phyloP scores from a whole-genome alignment of 2,329 filamentous ascomycete species.

The Canariomyces notabilis region DNA sequence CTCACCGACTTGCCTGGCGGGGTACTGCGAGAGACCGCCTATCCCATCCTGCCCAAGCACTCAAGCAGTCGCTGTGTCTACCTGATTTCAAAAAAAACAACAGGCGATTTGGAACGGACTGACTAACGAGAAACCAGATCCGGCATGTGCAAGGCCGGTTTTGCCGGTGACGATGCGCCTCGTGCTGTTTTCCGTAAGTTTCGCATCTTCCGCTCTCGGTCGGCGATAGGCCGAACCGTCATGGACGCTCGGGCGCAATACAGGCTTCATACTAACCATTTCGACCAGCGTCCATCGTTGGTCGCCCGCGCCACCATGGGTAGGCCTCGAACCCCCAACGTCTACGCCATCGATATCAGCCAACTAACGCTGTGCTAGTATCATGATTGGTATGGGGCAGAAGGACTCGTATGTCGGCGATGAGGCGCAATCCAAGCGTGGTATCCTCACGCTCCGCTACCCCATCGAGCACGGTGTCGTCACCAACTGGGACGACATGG shows the following conservation, averaged over 20 bases:
- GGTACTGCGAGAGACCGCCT: too few relatives aligned
- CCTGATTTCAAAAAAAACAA: conserved; percentile 12
- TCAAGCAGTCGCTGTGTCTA: conserved; percentile 4
- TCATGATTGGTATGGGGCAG: conserved; percentile 99
- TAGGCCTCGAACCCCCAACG: conserved; percentile 48
- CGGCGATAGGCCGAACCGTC: conserved; percentile 9
- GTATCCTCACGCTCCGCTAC: conserved; percentile 99
- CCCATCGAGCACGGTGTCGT: conserved; percentile 99
- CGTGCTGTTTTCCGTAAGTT: conserved; percentile 99
- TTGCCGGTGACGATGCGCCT: conserved; percentile 99
- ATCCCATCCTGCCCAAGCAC: too few relatives aligned
- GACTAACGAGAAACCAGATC: conserved; percentile 63
- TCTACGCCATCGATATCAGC: conserved; percentile 13
- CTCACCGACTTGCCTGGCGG: conserved; percentile 34
- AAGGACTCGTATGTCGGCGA: conserved; percentile 99
- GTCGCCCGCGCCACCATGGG: conserved; percentile 99
- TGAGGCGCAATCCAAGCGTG: conserved; percentile 99
- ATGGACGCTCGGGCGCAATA: neutral
- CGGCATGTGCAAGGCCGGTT: conserved; percentile 99
- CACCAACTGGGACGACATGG: conserved; percentile 99
- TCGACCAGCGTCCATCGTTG: conserved; percentile 87
- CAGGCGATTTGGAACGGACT: conserved; percentile 22
- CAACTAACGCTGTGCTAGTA: conserved; percentile 54
- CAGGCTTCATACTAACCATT: conserved; percentile 21
- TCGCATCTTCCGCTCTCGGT: conserved; percentile 24